Evolutionary conservation across 129 eudicot genomes (phyloP).

Genomic region (Saposhnikovia divaricata): DNA sequence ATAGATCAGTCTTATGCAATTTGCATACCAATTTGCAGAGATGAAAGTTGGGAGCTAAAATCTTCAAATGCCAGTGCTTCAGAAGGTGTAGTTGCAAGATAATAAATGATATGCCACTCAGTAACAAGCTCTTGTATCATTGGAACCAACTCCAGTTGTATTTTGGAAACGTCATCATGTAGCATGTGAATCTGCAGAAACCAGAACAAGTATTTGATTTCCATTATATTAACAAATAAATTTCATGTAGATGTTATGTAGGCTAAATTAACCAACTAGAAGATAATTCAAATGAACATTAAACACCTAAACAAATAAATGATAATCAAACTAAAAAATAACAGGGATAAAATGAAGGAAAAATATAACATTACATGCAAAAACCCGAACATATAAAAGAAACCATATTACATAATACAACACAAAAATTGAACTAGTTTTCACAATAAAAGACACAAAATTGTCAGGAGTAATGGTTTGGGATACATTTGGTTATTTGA

Average conservation of each 20-base stretch:
- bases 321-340: background rate
- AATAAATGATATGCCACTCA: slow-evolving; percentile 89
- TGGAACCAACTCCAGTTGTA: slow-evolving; percentile 74
- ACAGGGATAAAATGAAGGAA: background rate
- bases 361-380: background rate
- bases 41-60: slow-evolving; percentile 77
- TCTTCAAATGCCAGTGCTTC: slow-evolving; percentile 77
- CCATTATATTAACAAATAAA: background rate
- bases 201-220: background rate
- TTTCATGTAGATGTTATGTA: background rate
- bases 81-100: slow-evolving; percentile 70
- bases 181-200: slow-evolving; percentile 69
- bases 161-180: slow-evolving; percentile 67
- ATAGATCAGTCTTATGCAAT: background rate
- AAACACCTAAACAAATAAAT: background rate
- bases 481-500: background rate
- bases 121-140: slow-evolving; percentile 73
- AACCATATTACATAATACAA: background rate
- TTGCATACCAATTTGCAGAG: slow-evolving; percentile 65
- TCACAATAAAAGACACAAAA: background rate
- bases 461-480: background rate
- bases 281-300: background rate
- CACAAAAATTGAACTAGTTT: background rate
- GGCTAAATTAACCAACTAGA: background rate
- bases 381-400: background rate